Evolutionary conservation across 2,329 filamentous ascomycete genomes (phyloP).

Genomic region (Aspergillus pseudotamarii): DNA sequence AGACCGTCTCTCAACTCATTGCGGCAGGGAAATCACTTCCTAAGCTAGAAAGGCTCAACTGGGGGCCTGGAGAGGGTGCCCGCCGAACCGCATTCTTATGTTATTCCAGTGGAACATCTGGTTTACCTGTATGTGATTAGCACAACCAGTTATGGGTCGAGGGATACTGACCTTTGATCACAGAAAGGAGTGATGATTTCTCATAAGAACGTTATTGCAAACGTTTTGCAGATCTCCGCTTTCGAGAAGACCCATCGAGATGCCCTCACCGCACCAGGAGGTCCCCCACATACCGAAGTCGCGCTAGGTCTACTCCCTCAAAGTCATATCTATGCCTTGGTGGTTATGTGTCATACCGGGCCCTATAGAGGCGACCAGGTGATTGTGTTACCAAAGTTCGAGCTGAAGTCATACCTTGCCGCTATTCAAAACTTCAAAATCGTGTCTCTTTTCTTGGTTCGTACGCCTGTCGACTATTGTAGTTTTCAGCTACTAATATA

Average conservation of each 20-base stretch:
- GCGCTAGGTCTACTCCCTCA: constrained; percentile 73
- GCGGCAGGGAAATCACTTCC: constrained; percentile 56
- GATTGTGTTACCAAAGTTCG: constrained; percentile 73
- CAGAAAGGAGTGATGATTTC: constrained; percentile 85
- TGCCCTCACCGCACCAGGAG: constrained; percentile 35
- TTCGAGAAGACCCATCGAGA: constrained; percentile 50
- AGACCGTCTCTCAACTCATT: constrained; percentile 69
- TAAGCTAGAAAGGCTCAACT: constrained; percentile 43
- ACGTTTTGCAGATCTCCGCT: constrained; percentile 64
- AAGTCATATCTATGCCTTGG: constrained; percentile 79
- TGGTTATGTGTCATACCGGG: constrained; percentile 68
- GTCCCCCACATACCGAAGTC: constrained; percentile 56
- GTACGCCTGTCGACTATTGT: not conserved
- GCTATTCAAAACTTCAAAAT: constrained; percentile 72
- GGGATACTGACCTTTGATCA: not conserved
- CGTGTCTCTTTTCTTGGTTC: constrained; percentile 65
- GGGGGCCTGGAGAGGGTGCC: constrained; percentile 47
- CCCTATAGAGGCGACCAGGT: constrained; percentile 73
- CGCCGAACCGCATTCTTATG: constrained; percentile 75
- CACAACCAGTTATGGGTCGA: not conserved
- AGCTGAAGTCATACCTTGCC: constrained; percentile 65
- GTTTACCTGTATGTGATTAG: constrained; percentile 63
- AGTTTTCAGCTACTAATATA: not conserved
- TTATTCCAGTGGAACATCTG: constrained; percentile 79
- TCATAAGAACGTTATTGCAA: constrained; percentile 77